phyloP scores from a whole-genome alignment of 2,329 filamentous ascomycete genomes.

The Pseudogymnoascus sp. region DNA sequence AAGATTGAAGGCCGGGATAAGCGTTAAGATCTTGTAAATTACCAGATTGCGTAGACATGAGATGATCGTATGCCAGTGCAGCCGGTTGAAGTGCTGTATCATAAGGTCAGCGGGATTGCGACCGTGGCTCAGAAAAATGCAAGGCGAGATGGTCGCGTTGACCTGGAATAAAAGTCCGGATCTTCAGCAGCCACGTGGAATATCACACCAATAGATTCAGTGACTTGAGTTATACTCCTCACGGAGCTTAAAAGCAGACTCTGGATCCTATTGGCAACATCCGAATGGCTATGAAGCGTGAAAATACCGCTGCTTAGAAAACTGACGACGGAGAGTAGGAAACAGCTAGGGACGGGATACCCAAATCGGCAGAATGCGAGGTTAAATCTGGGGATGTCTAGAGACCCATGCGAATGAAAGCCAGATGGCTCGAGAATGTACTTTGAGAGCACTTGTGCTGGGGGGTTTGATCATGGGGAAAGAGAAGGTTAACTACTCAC shows the following conservation, averaged over 20 bases:
- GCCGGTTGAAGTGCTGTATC: slow-evolving; percentile 22
- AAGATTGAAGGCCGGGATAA: slow-evolving; percentile 24
- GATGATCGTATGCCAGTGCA: slow-evolving; percentile 24
- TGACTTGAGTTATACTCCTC: not conserved
- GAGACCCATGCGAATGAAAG: not conserved
- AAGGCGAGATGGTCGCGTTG: slow-evolving; percentile 3
- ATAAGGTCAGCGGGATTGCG: slow-evolving; percentile 16
- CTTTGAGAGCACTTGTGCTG: not conserved
- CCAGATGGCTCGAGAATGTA: not conserved
- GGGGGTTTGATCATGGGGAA: not conserved
- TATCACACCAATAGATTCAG: slow-evolving; percentile 1
- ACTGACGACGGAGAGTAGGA: not conserved
- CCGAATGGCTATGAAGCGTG: not conserved
- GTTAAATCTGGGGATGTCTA: slow-evolving; percentile 4
- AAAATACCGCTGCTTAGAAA: not conserved
- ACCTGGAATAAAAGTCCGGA: not conserved
- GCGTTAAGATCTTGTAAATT: slow-evolving; percentile 28
- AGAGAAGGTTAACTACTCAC: slow-evolving; percentile 8
- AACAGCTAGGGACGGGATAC: not conserved
- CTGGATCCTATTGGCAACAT: not conserved
- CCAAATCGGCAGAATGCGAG: not conserved
- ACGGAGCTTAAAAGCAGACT: not conserved
- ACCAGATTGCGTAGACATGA: slow-evolving; percentile 32
- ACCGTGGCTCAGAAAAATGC: slow-evolving; percentile 4
- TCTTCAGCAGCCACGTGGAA: not conserved